Evolutionary conservation across 352 stramenopile species (phyloP).

Genomic region (Globisporangium nagaii): DNA sequence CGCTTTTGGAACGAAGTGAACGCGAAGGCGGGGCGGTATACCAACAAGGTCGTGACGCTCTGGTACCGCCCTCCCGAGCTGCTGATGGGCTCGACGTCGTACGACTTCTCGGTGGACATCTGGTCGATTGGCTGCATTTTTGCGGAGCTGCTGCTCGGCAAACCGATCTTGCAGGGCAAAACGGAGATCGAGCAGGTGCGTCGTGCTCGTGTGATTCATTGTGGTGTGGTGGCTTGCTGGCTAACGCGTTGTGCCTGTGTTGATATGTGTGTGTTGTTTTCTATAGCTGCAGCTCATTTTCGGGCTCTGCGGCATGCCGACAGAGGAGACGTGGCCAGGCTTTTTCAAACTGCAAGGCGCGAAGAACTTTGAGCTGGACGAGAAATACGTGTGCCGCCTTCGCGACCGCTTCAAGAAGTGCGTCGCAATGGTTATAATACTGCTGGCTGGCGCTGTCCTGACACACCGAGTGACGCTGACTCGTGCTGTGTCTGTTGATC

Average conservation of each 20-base stretch:
- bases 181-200: constrained; percentile 78
- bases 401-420: constrained; percentile 81
- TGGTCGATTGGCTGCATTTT: constrained; percentile 93
- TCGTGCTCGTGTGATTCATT: background rate
- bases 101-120: constrained; percentile 92
- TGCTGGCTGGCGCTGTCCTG: background rate
- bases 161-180: constrained; percentile 78
- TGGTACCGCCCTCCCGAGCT: constrained; percentile 94
- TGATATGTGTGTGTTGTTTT: background rate
- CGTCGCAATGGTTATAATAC: constrained; percentile 4
- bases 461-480: too few relatives aligned
- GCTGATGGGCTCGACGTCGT: constrained; percentile 89
- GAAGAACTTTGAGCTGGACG: constrained; percentile 62
- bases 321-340: constrained; percentile 71
- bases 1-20: constrained; percentile 85
- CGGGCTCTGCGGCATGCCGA: constrained; percentile 68
- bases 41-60: constrained; percentile 94
- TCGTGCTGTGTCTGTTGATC: background rate
- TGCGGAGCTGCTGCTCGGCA: constrained; percentile 68
- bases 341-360: constrained; percentile 73
- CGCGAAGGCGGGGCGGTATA: constrained; percentile 79
- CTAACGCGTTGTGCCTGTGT: too few relatives aligned
- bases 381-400: constrained; percentile 72
- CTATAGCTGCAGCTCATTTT: constrained; percentile 74
- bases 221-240: too few relatives aligned